Evolutionary conservation across 2,329 filamentous ascomycete genomes (phyloP).

Genomic region (Monosporascus cannonballus): DNA sequence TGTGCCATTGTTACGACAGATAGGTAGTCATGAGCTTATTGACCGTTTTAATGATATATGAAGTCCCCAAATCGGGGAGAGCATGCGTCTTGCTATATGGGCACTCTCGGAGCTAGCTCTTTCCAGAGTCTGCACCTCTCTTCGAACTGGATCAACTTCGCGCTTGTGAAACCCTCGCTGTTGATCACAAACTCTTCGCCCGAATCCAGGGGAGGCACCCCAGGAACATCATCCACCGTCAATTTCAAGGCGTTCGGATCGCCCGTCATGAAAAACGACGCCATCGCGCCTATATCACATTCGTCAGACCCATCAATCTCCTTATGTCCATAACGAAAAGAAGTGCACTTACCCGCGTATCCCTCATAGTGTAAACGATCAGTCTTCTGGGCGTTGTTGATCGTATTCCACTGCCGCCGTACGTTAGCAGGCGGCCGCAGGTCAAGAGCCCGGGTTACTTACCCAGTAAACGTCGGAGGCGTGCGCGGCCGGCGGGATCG

Average conservation of each 20-base stretch:
- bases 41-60: background rate
- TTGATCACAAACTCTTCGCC: slow-evolving; percentile 46
- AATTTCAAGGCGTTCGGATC: slow-evolving; percentile 53
- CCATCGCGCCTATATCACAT: slow-evolving; percentile 43
- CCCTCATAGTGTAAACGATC: slow-evolving; percentile 50
- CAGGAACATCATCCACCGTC: slow-evolving; percentile 35
- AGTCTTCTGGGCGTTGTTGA: slow-evolving; percentile 45
- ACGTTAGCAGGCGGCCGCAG: slow-evolving; percentile 1
- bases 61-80: too few relatives aligned
- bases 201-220: slow-evolving; percentile 36
- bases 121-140: slow-evolving; percentile 50
- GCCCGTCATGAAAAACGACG: slow-evolving; percentile 53
- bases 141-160: slow-evolving; percentile 31
- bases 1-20: background rate
- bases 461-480: slow-evolving; percentile 52
- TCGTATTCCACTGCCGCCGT: slow-evolving; percentile 44
- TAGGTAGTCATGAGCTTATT: background rate
- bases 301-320: slow-evolving; percentile 1
- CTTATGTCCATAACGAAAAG: background rate
- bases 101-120: slow-evolving; percentile 36
- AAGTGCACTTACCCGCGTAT: slow-evolving; percentile 27
- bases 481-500: slow-evolving; percentile 52
- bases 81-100: slow-evolving; percentile 29
- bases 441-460: slow-evolving; percentile 14
- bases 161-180: slow-evolving; percentile 36